Evolutionary conservation across 192 early-diverging fungal species (phyloP).

Genomic region (Chytriomyces confervae): DNA sequence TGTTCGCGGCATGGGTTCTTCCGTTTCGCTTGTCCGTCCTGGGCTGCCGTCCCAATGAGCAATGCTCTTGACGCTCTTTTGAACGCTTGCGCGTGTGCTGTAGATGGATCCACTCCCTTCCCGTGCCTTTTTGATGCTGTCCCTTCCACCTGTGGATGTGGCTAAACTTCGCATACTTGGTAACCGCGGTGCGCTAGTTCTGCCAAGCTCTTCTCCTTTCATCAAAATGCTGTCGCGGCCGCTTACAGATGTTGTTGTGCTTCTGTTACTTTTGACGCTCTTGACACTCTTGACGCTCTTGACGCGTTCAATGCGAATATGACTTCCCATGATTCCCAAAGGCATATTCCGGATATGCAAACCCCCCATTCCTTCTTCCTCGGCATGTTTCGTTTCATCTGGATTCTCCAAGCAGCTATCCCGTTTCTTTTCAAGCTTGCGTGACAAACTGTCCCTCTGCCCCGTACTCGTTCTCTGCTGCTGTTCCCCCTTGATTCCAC

Average conservation of each 20-base stretch:
- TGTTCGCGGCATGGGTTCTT: no score
- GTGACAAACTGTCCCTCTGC: not conserved
- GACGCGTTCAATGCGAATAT: not conserved
- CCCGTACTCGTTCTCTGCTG: not conserved
- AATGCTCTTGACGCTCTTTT: not conserved
- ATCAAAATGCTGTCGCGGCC: no score
- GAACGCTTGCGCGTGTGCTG: not conserved
- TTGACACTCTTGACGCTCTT: constrained; percentile 4
- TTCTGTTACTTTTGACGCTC: not conserved
- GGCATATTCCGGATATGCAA: not conserved
- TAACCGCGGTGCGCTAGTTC: not conserved
- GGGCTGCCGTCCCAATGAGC: no score
- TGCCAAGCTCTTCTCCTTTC: not conserved
- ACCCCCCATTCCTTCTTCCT: not conserved
- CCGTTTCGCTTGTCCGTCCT: no score
- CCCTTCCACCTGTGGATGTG: not conserved
- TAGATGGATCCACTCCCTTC: not conserved
- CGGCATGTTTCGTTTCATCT: not conserved
- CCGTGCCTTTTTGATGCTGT: not conserved
- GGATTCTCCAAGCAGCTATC: no score
- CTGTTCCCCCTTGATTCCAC: not conserved
- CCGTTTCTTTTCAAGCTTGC: not conserved
- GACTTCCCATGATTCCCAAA: not conserved
- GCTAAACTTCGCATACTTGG: not conserved
- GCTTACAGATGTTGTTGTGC: no score